These are phyloP conservation scores for Chaetothyriales sp. DNA, from an alignment of 2,329 filamentous ascomycete genomes.

Conservation along the genomic window DNA sequence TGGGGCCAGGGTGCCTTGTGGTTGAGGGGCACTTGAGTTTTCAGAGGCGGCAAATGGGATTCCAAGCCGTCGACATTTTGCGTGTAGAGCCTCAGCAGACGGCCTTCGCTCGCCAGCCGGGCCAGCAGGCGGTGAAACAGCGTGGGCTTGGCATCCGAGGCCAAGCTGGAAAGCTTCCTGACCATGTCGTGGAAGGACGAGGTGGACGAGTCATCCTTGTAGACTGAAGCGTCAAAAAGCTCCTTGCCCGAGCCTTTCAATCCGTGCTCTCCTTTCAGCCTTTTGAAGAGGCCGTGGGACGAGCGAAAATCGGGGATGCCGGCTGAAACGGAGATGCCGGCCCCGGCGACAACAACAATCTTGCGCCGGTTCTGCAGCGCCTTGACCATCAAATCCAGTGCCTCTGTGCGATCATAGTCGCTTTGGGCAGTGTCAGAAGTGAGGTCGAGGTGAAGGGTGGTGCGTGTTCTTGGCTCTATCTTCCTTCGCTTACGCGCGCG, in stretches of 20 bases:
- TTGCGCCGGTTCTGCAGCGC: slow-evolving; percentile 80
- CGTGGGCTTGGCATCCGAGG: slow-evolving; percentile 64
- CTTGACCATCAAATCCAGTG: slow-evolving; percentile 57
- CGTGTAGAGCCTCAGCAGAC: slow-evolving; percentile 79
- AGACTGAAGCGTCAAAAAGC: slow-evolving; percentile 93
- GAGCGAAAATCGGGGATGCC: slow-evolving; percentile 97
- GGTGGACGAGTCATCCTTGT: slow-evolving; percentile 79
- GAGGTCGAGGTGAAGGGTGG: slow-evolving; percentile 70
- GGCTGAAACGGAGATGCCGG: slow-evolving; percentile 91
- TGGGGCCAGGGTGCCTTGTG: slow-evolving; percentile 83
- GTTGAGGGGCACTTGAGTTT: slow-evolving; percentile 67
- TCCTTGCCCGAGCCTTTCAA: slow-evolving; percentile 88
- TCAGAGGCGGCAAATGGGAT: slow-evolving; percentile 63
- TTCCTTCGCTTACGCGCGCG: slow-evolving; percentile 66
- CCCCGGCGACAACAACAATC: slow-evolving; percentile 91
- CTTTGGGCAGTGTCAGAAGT: slow-evolving; percentile 22
- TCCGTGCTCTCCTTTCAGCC: slow-evolving; percentile 72
- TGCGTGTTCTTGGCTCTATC: slow-evolving; percentile 52
- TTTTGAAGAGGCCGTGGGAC: slow-evolving; percentile 74
- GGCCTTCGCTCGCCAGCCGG: slow-evolving; percentile 72
- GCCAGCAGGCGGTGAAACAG: slow-evolving; percentile 88
- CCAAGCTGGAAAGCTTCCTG: slow-evolving; percentile 67
- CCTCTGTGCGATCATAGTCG: slow-evolving; percentile 39
- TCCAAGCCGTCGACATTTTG: slow-evolving; percentile 97
- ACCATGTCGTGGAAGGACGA: slow-evolving; percentile 95